Conservation (phyloP, 31 red algal genomes). For the Porphyra umbilicalis region DNA sequence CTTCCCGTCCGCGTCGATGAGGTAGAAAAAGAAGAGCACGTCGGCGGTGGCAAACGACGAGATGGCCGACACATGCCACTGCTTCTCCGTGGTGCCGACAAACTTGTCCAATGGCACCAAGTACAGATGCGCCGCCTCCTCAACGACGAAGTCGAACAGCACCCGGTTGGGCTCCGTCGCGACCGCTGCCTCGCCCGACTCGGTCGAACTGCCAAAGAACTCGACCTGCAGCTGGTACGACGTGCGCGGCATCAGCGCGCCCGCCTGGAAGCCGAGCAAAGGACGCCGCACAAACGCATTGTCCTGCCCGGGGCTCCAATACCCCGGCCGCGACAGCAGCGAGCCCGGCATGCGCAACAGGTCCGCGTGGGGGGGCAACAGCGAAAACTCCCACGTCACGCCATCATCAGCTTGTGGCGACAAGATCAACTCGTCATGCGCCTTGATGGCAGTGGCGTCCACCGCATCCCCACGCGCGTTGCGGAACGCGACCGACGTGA, state of each 20-base stretch:
- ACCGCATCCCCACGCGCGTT: background rate
- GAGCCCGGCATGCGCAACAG: background rate
- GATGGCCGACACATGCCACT: background rate
- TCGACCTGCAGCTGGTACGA: background rate
- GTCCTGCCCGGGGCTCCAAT: background rate
- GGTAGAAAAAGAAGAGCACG: conserved; percentile 21
- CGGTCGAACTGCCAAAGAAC: background rate
- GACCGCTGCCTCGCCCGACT: background rate
- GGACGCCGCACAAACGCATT: background rate
- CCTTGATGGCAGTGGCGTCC: background rate
- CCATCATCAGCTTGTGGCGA: background rate
- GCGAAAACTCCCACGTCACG: background rate
- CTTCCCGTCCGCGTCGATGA: conserved; percentile 30
- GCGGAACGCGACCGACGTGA: background rate
- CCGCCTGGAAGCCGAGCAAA: background rate
- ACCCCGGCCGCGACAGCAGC: background rate
- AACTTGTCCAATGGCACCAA: background rate
- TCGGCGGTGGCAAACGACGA: background rate
- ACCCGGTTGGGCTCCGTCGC: background rate
- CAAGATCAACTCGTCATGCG: background rate
- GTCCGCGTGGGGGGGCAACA: background rate
- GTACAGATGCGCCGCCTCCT: background rate
- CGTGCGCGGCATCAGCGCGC: background rate
- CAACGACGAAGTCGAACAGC: background rate
- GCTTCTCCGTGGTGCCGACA: background rate